phyloP scores from a whole-genome alignment of 148 eudicot species.

The Fagopyrum esculentum region DNA sequence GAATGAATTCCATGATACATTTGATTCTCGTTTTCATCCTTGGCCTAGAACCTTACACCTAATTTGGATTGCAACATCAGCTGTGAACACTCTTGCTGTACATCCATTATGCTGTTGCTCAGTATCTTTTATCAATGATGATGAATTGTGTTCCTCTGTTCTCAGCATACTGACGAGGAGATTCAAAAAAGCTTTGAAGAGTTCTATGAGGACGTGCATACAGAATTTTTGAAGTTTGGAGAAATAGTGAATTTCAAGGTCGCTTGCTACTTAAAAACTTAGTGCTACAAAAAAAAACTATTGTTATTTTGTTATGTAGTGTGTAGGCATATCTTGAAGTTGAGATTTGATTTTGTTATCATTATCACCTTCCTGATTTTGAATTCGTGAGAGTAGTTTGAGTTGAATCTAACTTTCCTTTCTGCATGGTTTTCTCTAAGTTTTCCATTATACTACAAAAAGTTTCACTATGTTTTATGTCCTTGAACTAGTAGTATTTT shows the following conservation, averaged over 20 bases:
- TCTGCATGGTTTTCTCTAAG: not conserved
- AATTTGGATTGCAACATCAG: not conserved
- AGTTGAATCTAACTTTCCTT: not conserved
- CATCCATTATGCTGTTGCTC: not conserved
- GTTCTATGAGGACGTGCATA: slow-evolving; percentile 97
- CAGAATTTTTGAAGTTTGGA: slow-evolving; percentile 91
- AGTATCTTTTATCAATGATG: not conserved
- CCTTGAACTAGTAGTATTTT: not conserved
- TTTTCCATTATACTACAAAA: not conserved
- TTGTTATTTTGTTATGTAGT: not conserved
- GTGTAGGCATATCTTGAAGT: not conserved
- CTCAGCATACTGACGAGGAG: slow-evolving; percentile 87
- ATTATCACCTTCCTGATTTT: not conserved
- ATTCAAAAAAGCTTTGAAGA: slow-evolving; percentile 74
- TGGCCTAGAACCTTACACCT: not conserved
- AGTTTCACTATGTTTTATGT: not conserved
- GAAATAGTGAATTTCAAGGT: slow-evolving; percentile 95
- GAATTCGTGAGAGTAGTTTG: not conserved
- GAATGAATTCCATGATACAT: not conserved
- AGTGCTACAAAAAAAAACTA: not conserved
- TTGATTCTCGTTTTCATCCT: not conserved
- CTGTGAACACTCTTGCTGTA: not conserved
- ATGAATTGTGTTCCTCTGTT: not conserved
- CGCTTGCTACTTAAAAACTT: slow-evolving; percentile 6
- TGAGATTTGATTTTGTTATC: not conserved